Base-by-base conservation (phyloP, 225 moss, liverwort and hornwort genomes). In the Asterella californica region DNA sequence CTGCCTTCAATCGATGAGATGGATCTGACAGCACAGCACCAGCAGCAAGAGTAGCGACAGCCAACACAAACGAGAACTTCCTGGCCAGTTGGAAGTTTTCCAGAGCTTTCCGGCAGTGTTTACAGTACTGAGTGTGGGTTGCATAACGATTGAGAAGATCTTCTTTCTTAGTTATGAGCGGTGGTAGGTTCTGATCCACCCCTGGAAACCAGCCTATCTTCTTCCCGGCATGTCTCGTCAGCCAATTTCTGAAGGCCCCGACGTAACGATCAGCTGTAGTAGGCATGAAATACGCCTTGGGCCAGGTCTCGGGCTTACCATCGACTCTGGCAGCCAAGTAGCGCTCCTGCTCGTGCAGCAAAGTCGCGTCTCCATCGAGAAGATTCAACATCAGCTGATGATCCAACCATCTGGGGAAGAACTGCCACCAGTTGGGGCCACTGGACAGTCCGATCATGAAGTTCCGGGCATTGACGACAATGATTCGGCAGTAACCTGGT, bases 351-450 rank as follows among this genome's bases (percentile, higher is more conserved):
- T 82, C 86, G 61, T 93, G 95, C 59, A 95, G 76, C 70, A 95
- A 76, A 36, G 79, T 24, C 19, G 86, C 90, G 80, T 95, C 95
- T 29, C 91, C 93, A 42, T 95, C 95, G 18, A 93, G 76, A 30
- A 93, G 0, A 86, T 95, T 93, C 76, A 93, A 86, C 93, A 95
- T 93, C 90, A 93, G 83, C 62, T 93, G 95, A 75, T 95, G 95
- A 34, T 95, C 93, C 49, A 82, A 47, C 91, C 96, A 92, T 60
- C 92, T 82, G n/a, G 96, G 94, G 60, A 94, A 90, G 8, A 86
- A 63, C 27, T 96, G 95, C 93, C 92, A 92, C 95, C 95, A 90
- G n/a, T 88, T 84, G 11, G 93, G 88, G 24, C 95, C 92, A 61
- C 96, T 96, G 2, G 92, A 90, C 79, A 94, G 25, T 59, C 86